Base-by-base conservation (phyloP, 139 green algal genomes). In the Chlorokybus atmophyticus region DNA sequence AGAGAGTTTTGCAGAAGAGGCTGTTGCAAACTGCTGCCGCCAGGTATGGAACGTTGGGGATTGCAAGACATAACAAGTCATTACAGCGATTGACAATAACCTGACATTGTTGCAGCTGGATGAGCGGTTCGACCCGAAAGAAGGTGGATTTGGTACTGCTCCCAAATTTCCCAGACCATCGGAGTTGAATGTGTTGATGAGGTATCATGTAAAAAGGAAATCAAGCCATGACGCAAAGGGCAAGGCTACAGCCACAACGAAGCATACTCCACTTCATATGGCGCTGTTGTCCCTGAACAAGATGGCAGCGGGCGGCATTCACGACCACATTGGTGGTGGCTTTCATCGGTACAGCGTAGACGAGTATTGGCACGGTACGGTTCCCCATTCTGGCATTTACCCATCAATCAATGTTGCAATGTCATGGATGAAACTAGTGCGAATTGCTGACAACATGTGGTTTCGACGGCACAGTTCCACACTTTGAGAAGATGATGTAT, bases 401-500 rank as follows among this genome's bases (percentile, higher is more conserved):
- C n/a, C n/a, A n/a, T n/a, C n/a, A n/a, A n/a, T n/a, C n/a, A n/a
- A n/a, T n/a, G n/a, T n/a, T n/a, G n/a, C n/a, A n/a, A n/a, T n/a
- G n/a, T n/a, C n/a, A n/a, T n/a, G n/a, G n/a, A n/a, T n/a, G n/a
- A n/a, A n/a, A n/a, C n/a, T n/a, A n/a, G n/a, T n/a, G n/a, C n/a
- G n/a, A n/a, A n/a, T n/a, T n/a, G n/a, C n/a, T n/a, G n/a, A n/a
- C n/a, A n/a, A n/a, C n/a, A 40, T 55, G 17, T 55, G 25, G 42
- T 61, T 71, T 42, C 3, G n/a, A 39, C 32, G 80, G 73, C 67
- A 82, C 90, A 55, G 79, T 94, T 24, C 85, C 85, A 1, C 85
- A 94, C 47, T 94, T 94, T 74, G 86, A 94, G 60, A 94, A 93
- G 67, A 93, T 93, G 83, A 64, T 87, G 39, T 93, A 94, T 49